Evolutionary conservation across 2,329 filamentous ascomycete genomes (phyloP).

Genomic region (Stachybotrys chlorohalonatus): DNA sequence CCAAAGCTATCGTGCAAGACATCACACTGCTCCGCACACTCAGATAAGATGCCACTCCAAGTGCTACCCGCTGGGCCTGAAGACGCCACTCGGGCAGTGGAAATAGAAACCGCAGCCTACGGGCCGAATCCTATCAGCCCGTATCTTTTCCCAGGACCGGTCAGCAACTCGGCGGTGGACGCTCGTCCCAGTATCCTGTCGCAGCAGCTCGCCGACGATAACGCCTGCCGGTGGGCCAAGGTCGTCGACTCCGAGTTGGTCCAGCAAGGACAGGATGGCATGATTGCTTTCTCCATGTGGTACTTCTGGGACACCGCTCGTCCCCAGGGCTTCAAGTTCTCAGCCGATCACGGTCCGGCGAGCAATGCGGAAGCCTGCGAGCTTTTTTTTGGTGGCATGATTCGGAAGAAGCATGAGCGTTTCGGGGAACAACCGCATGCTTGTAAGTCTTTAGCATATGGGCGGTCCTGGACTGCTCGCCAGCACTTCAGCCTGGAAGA

Average conservation of each 20-base stretch:
- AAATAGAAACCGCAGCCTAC: conserved; percentile 29
- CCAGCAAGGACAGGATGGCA: conserved; percentile 14
- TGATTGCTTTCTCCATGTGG: conserved; percentile 26
- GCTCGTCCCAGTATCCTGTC: conserved; percentile 13
- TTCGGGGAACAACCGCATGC: conserved; percentile 21
- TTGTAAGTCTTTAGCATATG: conserved; percentile 17
- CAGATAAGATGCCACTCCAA: conserved; percentile 25
- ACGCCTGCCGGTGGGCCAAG: conserved; percentile 23
- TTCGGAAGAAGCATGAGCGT: conserved; percentile 16
- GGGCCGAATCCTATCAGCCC: conserved; percentile 17
- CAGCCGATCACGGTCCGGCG: conserved; percentile 16
- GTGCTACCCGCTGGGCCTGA: conserved; percentile 21
- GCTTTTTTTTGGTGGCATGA: conserved; percentile 20
- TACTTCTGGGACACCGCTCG: conserved; percentile 17
- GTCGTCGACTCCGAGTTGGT: conserved; percentile 23
- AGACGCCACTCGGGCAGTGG: conserved; percentile 24
- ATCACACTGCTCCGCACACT: not conserved
- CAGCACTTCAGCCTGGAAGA: too few relatives aligned
- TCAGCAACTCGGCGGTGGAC: not conserved
- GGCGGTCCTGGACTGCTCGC: not conserved
- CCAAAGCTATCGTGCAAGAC: too few relatives aligned
- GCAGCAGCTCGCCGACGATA: conserved; percentile 11
- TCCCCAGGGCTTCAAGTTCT: conserved; percentile 13
- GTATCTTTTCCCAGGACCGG: conserved; percentile 21
- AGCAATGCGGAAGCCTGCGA: conserved; percentile 23